Conservation (phyloP, 768 basidiomycete genomes). For the Rubroboletus satanas region DNA sequence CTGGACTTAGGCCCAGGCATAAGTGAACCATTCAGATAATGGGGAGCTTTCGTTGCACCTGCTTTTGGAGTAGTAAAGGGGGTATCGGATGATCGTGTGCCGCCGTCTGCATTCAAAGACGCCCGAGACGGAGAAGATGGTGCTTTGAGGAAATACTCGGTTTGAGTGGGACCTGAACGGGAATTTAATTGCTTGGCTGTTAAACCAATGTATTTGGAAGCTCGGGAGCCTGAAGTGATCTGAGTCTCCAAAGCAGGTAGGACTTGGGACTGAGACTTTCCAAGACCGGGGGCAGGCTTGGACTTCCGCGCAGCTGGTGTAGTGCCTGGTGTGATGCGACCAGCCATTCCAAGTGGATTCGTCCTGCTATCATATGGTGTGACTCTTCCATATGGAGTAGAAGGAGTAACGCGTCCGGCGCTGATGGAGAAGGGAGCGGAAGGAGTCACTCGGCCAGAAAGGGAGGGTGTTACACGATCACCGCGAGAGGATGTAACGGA, state of each 20-base stretch:
- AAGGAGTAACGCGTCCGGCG: slow-evolving; percentile 57
- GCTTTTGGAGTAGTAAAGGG: slow-evolving; percentile 71
- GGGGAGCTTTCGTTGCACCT: slow-evolving; percentile 28
- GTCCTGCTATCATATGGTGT: slow-evolving; percentile 31
- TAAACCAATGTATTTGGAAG: slow-evolving; percentile 79
- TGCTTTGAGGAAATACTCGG: slow-evolving; percentile 24
- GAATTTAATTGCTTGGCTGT: slow-evolving; percentile 77
- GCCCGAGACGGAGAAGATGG: slow-evolving; percentile 37
- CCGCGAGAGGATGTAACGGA: slow-evolving; percentile 75
- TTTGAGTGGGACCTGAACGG: slow-evolving; percentile 26
- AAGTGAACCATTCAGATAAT: slow-evolving; percentile 10
- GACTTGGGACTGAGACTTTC: slow-evolving; percentile 31
- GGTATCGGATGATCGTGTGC: slow-evolving; percentile 40
- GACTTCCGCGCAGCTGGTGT: slow-evolving; percentile 32
- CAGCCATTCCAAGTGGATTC: slow-evolving; percentile 32
- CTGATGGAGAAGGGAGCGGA: slow-evolving; percentile 35
- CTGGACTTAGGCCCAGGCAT: slow-evolving; percentile 30
- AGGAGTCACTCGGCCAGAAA: slow-evolving; percentile 46
- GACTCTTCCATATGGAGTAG: slow-evolving; percentile 43
- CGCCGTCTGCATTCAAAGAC: slow-evolving; percentile 36
- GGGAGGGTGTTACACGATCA: slow-evolving; percentile 42
- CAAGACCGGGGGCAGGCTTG: slow-evolving; percentile 31
- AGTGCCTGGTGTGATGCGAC: slow-evolving; percentile 46
- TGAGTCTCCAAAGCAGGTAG: slow-evolving; percentile 30
- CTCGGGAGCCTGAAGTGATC: slow-evolving; percentile 80